Base-by-base conservation (phyloP, 768 basidiomycete genomes). In the Wakefieldia striispora region DNA sequence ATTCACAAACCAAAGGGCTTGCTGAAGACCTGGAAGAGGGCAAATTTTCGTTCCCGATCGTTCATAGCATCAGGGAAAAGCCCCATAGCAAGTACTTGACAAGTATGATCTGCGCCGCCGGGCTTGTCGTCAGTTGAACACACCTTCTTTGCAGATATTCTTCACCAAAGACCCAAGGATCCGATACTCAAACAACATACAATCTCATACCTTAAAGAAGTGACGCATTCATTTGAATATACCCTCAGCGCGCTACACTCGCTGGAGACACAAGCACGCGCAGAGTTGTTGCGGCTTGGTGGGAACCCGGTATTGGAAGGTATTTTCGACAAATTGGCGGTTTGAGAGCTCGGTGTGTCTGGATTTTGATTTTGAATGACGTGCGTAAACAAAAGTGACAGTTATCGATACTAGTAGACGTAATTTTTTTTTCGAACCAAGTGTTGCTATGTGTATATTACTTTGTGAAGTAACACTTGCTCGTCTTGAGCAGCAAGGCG, bases 21-120 rank as follows among this genome's bases (percentile, higher is more conserved):
- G 90, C 89, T 0, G 95, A 98, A 68, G 95, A 98, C 64, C 74
- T 98, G 12, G 87, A 91, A 0, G 95, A 97, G 70, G 95, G 95
- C 6, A 98, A 98, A 67, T 98, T 98, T 73, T 95, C 91, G 4
- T 98, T 98, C 70, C 95, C 94, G 0, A 77, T 97, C 27, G 85
- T 98, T 1, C 95, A 97, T 66, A 84, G 88, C 19, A 84, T 97
- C 40, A 83, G 88, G 24, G 80, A 88, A 6, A 83, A 93, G 63
- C 75, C 73, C 10, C 77, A 83, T 1, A 92, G 91, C 67, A 78
- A 83, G 26, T 87, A 87, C 66, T 77, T 98, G 27, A 75, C 95
- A 47, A 95, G 94, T 95, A 58, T 53, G 86, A 73, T 43, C 17
- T 41, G 17, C 10, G 5, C 13, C 13, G 4, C 21, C 19, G 5